Conservation (phyloP, 306 rosid species). For the Vicia villosa region DNA sequence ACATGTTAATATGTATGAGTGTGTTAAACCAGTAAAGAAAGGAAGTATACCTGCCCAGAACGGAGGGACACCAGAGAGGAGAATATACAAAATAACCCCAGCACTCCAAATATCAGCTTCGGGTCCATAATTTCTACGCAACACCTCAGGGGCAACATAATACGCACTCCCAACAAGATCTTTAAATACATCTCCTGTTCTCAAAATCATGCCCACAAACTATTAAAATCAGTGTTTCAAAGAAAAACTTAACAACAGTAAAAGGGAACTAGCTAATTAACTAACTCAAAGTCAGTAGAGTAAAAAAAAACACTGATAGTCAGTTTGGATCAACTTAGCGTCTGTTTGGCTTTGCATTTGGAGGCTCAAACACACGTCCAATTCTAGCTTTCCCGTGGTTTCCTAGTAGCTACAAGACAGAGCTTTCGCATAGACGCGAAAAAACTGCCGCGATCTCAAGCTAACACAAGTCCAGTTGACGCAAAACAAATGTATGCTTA, state of each 20-base stretch:
- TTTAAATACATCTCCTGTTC: constrained; percentile 74
- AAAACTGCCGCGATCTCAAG: no score
- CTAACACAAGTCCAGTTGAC: no score
- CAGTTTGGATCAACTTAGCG: no score
- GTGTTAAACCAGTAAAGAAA: constrained; percentile 15
- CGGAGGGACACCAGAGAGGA: constrained; percentile 96
- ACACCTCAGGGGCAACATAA: constrained; percentile 96
- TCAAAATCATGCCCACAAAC: constrained; percentile 5
- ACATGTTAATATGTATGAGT: not conserved
- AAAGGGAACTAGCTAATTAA: not conserved
- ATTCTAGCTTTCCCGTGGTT: no score
- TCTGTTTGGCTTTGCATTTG: no score
- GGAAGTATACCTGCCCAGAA: constrained; percentile 87
- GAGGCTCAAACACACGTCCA: no score
- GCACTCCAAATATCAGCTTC: constrained; percentile 99
- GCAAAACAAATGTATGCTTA: no score
- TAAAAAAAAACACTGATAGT: no score
- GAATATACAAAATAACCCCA: constrained; percentile 85
- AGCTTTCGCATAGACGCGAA: no score
- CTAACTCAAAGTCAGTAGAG: not conserved
- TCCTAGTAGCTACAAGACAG: no score
- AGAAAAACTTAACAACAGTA: not conserved
- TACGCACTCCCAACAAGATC: constrained; percentile 98
- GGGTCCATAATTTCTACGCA: constrained; percentile 75
- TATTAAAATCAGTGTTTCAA: not conserved